Evolutionary conservation across 2,329 filamentous ascomycete species (phyloP).

Genomic region (Ophiostoma sp.): DNA sequence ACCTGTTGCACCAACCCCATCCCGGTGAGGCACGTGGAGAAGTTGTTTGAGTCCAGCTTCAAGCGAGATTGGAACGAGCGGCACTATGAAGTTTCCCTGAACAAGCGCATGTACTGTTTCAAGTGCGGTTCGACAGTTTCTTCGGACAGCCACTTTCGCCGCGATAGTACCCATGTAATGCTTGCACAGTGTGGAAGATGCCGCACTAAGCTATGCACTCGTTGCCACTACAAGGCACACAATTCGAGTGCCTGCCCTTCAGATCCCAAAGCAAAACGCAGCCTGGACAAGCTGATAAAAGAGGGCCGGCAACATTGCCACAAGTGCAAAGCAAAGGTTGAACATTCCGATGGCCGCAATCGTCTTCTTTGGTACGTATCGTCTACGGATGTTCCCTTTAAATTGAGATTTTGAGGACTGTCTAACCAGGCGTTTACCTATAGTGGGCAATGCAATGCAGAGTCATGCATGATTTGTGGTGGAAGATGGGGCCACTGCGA

Average conservation of each 20-base stretch:
- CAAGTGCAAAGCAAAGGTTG: constrained; percentile 67
- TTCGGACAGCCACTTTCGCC: constrained; percentile 60
- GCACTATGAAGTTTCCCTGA: constrained; percentile 68
- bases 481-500: constrained; percentile 76
- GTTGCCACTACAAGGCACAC: constrained; percentile 73
- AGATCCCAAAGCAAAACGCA: constrained; percentile 59
- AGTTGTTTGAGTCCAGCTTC: constrained; percentile 66
- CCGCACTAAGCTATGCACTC: constrained; percentile 66
- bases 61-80: constrained; percentile 77
- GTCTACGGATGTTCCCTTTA: background rate
- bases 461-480: constrained; percentile 86
- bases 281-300: constrained; percentile 61
- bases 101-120: constrained; percentile 74
- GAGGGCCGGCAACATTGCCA: constrained; percentile 72
- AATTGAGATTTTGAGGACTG: constrained; percentile 16
- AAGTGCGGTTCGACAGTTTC: constrained; percentile 76
- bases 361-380: constrained; percentile 75
- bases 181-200: constrained; percentile 67
- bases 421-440: background rate
- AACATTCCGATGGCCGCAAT: constrained; percentile 77
- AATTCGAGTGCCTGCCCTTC: constrained; percentile 62
- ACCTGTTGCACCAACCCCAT: constrained; percentile 76
- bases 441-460: constrained; percentile 55
- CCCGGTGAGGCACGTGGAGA: constrained; percentile 68
- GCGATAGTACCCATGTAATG: constrained; percentile 57